Evolutionary conservation across 179 eudicot genomes (phyloP), one percentile per base, ranked within the genome.

Genomic region (Silene vulgaris): DNA sequence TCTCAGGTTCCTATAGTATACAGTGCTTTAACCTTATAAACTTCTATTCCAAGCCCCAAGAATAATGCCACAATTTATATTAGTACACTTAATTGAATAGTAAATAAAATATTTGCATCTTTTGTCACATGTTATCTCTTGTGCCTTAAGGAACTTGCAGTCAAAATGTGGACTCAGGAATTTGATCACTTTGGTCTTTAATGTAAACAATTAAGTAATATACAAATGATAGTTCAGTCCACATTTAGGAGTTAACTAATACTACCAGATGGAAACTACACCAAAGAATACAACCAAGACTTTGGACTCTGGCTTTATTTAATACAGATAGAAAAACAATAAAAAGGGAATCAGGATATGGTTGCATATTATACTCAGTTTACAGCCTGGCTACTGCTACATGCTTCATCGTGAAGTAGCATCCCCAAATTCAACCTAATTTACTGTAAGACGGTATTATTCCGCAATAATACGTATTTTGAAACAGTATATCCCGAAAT

Each of bases 171-270:
- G 45, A 65, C 48, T 65, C n/a, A 32, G 1, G 43, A 43, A 69
- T 69, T 40, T 20, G 56, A 66, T 35, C 5, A 16, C 3, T 19
- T n/a, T n/a, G 23, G 71, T 66, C 50, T 35, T 5, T 37, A 17
- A 26, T 5, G 21, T 66, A 32, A 30, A 3, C 50, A 32, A 16
- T 16, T 35, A 66, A 43, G 30, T 43, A 69, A 9, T 69, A 43
- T 40, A 32, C 14, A 69, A 40, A 69, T 21, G 56, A 69, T 68
- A 20, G 43, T 69, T 43, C 0, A 19, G 72, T 69, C 72, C 12
- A 20, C n/a, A 21, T 69, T 21, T 19, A 8, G 57, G 57, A 40
- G 48, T 40, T 19, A 43, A 40, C 30, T 19, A 69, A 8, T 43
- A 54, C 59, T 54, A 14, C 0, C 17, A 14, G 21, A 66, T 30